Conservation (phyloP, 306 rosid species). For the Cicer cuneatum region DNA sequence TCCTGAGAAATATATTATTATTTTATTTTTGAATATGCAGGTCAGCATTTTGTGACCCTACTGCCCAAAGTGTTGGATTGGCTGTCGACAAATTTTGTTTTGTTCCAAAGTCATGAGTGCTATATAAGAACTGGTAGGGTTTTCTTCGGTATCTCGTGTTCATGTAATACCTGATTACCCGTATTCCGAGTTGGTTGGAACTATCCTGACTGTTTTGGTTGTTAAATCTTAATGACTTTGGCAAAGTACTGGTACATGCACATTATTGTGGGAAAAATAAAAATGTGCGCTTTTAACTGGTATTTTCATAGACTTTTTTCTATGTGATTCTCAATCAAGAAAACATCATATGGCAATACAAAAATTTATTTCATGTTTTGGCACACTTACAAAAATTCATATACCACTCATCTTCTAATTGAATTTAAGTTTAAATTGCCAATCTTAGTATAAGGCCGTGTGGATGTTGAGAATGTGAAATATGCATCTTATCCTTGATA, state of each 20-base stretch:
- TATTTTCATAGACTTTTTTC: neutral
- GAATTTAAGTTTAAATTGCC: neutral
- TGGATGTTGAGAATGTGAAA: neutral
- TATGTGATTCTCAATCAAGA: constrained; percentile 16
- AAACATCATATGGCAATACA: constrained; percentile 28
- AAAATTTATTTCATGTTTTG: constrained; percentile 4
- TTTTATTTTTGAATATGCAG: constrained; percentile 54
- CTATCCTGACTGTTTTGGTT: constrained; percentile 13
- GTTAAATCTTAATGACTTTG: constrained; percentile 18
- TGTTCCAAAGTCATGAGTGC: constrained; percentile 90
- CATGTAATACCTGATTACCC: constrained; percentile 28
- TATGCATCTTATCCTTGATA: constrained; percentile 14
- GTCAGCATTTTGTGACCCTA: constrained; percentile 76
- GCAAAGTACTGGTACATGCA: constrained; percentile 7
- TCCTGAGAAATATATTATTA: neutral
- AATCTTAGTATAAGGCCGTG: neutral
- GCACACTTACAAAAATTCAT: too few species aligned
- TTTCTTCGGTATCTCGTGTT: constrained; percentile 33
- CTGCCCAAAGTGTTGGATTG: constrained; percentile 86
- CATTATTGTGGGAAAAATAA: constrained; percentile 26
- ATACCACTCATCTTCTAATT: constrained; percentile 14
- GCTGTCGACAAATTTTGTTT: constrained; percentile 78
- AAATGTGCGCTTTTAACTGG: neutral
- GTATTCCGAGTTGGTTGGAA: neutral
- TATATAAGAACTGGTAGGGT: constrained; percentile 87